These are phyloP conservation scores for Apiospora phragmitis DNA, from an alignment of 2,329 filamentous ascomycete genomes.

Conservation along the genomic window DNA sequence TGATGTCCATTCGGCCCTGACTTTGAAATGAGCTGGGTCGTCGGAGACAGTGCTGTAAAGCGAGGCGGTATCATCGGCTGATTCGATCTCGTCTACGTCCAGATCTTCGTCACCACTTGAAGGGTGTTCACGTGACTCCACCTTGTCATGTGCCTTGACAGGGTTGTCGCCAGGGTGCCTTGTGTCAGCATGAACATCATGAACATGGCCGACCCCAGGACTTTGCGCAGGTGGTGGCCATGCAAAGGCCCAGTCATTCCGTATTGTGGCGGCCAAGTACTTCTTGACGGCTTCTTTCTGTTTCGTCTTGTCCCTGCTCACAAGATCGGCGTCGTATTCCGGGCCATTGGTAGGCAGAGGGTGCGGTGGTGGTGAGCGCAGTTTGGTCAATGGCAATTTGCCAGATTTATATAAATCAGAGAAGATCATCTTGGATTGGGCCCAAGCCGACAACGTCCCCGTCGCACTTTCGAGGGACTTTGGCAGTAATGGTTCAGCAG, in stretches of 20 bases:
- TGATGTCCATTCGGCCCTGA: conserved; percentile 57
- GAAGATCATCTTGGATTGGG: conserved; percentile 49
- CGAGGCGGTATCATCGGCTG: conserved; percentile 46
- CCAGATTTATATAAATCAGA: conserved; percentile 60
- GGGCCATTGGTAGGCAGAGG: conserved; percentile 27
- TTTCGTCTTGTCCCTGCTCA: conserved; percentile 61
- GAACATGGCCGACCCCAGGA: too few species aligned
- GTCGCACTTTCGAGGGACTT: conserved; percentile 4
- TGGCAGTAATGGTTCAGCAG: background rate
- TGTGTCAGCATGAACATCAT: background rate
- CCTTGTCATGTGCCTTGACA: background rate
- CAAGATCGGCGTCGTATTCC: conserved; percentile 60
- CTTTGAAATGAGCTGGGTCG: conserved; percentile 49
- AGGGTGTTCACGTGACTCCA: background rate
- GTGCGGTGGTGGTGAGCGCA: conserved; percentile 41
- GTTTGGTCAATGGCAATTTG: conserved; percentile 52
- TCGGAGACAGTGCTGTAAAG: conserved; percentile 48
- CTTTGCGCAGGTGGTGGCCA: conserved; percentile 48
- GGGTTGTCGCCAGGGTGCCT: conserved; percentile 12
- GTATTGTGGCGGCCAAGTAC: conserved; percentile 54
- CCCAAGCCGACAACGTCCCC: conserved; percentile 5
- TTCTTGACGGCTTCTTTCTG: conserved; percentile 64
- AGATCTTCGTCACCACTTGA: conserved; percentile 30
- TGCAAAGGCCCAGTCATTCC: conserved; percentile 60
- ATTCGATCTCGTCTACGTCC: conserved; percentile 39